Percentiles rank a stretch among this genome's conserved stretches.
phyloP scores from a whole-genome alignment of 495 filamentous ascomycete genomes.

The Stereocaulon alpinum region DNA sequence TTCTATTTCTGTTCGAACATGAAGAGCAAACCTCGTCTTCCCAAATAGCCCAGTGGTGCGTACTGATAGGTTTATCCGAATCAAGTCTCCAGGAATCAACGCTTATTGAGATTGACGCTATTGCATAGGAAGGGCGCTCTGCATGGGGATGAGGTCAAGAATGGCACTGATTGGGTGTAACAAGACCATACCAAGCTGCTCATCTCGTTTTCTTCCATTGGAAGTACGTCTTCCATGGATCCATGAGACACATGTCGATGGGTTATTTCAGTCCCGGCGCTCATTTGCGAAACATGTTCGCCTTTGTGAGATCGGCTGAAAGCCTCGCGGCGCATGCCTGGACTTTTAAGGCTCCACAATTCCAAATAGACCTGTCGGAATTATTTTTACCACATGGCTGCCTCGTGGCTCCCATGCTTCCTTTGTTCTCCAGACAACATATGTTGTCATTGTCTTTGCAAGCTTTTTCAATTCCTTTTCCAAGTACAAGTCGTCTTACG shows the following conservation, averaged over 20 bases:
- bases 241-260: not conserved
- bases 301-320: not conserved
- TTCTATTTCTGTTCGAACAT: no score
- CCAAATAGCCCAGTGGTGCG: no score
- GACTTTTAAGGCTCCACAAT: not conserved
- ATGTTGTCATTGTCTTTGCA: not conserved
- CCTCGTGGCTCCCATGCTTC: not conserved
- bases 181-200: no score
- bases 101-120: no score
- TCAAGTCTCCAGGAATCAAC: no score
- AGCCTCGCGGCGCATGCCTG: not conserved
- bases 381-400: not conserved
- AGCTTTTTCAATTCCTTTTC: not conserved
- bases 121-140: no score
- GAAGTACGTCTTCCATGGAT: not conserved
- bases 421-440: conserved; percentile 3
- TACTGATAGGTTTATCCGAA: no score
- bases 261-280: not conserved
- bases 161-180: no score
- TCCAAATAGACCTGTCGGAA: not conserved
- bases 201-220: not conserved
- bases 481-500: not conserved
- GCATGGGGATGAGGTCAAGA: no score
- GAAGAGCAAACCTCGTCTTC: no score
- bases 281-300: not conserved